Conservation (phyloP, 2,329 filamentous ascomycete genomes). For the Cryphonectria nitschkei region DNA sequence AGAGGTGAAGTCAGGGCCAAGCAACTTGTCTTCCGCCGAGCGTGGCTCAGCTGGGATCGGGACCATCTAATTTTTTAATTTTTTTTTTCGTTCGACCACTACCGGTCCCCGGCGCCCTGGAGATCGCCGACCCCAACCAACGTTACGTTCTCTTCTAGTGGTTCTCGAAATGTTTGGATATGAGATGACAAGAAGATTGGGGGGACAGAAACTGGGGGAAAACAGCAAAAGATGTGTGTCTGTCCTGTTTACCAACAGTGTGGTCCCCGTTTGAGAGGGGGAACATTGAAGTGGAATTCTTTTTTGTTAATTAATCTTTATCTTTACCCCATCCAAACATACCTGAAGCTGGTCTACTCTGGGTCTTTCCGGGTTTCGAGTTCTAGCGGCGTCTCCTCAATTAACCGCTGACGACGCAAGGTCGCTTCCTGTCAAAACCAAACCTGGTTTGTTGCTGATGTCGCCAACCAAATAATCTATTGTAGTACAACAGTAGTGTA, state of each 20-base stretch:
- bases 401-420: constrained; percentile 8
- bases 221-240: no score
- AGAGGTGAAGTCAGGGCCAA: neutral
- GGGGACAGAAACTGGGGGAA: no score
- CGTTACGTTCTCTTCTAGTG: no score
- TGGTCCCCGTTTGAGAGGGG: no score
- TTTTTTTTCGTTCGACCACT: no score
- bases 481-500: neutral
- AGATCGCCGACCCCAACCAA: neutral
- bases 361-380: constrained; percentile 6
- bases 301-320: no score
- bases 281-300: neutral
- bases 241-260: no score
- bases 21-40: neutral
- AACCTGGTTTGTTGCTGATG: neutral
- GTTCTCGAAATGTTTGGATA: no score
- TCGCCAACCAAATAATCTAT: neutral
- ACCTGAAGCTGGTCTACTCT: neutral
- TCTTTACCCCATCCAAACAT: no score
- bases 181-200: no score
- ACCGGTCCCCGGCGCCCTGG: no score
- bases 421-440: neutral
- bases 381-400: constrained; percentile 1
- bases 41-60: neutral
- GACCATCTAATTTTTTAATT: no score